Conservation (phyloP, 305 asterid genomes). For the Fraxinus xanthoxyloides region DNA sequence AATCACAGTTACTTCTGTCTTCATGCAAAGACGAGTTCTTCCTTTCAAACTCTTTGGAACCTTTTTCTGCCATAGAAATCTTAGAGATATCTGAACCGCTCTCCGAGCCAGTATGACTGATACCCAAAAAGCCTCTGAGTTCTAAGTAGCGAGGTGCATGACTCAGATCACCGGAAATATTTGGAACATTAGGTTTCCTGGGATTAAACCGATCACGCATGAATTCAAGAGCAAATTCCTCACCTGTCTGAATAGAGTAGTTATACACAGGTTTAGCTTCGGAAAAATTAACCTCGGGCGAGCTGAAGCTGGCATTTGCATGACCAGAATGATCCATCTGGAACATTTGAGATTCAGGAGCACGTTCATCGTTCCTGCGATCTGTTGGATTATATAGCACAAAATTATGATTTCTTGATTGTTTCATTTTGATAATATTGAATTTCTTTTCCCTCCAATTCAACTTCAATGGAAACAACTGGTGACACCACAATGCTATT, state of each 20-base stretch:
- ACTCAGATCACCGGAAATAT: conserved; percentile 45
- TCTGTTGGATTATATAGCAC: conserved; percentile 38
- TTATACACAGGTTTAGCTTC: conserved; percentile 61
- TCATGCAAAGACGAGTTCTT: conserved; percentile 36
- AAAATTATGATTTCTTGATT: conserved; percentile 34
- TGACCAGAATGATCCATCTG: conserved; percentile 42
- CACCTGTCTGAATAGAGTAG: conserved; percentile 78
- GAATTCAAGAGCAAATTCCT: conserved; percentile 71
- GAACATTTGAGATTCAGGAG: conserved; percentile 42
- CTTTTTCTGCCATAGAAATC: conserved; percentile 37
- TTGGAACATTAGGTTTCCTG: conserved; percentile 43
- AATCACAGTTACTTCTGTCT: conserved; percentile 37
- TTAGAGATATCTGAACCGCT: conserved; percentile 50
- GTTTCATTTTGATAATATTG: conserved; percentile 45
- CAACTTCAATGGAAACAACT: conserved; percentile 28
- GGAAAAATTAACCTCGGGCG: conserved; percentile 36
- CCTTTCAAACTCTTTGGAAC: conserved; percentile 33
- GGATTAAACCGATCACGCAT: conserved; percentile 67
- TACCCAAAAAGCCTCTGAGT: conserved; percentile 52
- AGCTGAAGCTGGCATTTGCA: conserved; percentile 34
- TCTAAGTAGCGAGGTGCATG: conserved; percentile 51
- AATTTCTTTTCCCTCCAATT: conserved; percentile 21
- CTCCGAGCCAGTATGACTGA: conserved; percentile 44
- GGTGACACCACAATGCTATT: conserved; percentile 32
- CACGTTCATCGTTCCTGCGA: conserved; percentile 37